These are phyloP conservation scores for Alliaria petiolata DNA, from an alignment of 345 rosid genomes.

Conservation along the genomic window DNA sequence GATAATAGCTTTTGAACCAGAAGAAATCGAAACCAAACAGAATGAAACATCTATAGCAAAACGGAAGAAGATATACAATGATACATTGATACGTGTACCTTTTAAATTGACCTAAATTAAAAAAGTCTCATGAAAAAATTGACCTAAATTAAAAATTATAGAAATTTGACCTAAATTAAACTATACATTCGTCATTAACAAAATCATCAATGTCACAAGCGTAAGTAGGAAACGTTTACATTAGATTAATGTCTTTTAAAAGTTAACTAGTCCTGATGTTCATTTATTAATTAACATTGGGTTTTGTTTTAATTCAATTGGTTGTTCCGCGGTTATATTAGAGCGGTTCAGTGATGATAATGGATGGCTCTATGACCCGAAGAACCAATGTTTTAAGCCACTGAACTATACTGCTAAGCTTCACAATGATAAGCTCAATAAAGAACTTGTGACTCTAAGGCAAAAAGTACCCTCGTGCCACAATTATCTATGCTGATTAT, in stretches of 20 bases:
- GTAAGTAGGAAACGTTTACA: background rate
- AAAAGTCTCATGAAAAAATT: too few relatives aligned
- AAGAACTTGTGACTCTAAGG: background rate
- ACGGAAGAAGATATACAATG: too few relatives aligned
- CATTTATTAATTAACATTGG: background rate
- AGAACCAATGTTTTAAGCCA: background rate
- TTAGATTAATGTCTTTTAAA: background rate
- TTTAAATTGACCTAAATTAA: too few relatives aligned
- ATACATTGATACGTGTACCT: too few relatives aligned
- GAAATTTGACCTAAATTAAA: too few relatives aligned
- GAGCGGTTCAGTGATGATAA: background rate
- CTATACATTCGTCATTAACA: background rate
- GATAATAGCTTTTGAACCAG: too few relatives aligned
- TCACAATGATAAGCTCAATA: background rate
- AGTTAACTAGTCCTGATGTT: background rate
- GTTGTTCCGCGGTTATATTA: background rate
- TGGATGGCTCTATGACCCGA: background rate
- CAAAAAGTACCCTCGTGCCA: background rate
- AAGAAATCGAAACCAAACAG: too few relatives aligned
- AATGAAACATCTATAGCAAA: too few relatives aligned
- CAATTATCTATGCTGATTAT: constrained; percentile 2
- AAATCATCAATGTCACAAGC: background rate
- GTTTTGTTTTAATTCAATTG: background rate
- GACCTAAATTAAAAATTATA: too few relatives aligned
- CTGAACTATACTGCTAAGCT: background rate